These are phyloP conservation scores for Starmera stellimalicola DNA, from an alignment of 1,139 yeast genomes.

Conservation along the genomic window DNA sequence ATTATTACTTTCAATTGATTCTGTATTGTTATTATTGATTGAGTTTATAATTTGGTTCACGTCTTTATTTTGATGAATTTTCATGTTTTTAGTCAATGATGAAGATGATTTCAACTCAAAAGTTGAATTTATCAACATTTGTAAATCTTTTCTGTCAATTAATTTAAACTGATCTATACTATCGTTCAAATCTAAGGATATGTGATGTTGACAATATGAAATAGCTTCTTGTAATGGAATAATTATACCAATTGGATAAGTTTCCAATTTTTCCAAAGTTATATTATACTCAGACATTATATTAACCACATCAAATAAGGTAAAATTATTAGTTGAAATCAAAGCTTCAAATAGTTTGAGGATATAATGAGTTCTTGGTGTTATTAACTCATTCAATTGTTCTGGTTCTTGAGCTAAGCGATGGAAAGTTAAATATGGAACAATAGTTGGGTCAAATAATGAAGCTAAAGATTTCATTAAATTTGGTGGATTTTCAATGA, in stretches of 20 bases:
- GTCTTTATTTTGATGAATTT: constrained; percentile 26
- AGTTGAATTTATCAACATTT: constrained; percentile 31
- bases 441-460: constrained; percentile 34
- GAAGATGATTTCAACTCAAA: constrained; percentile 31
- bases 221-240: constrained; percentile 58
- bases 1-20: constrained; percentile 54
- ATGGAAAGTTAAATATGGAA: constrained; percentile 57
- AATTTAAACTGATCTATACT: constrained; percentile 35
- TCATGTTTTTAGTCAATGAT: constrained; percentile 28
- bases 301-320: constrained; percentile 44
- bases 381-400: constrained; percentile 45
- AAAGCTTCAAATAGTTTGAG: constrained; percentile 54
- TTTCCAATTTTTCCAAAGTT: constrained; percentile 44
- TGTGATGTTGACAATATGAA: constrained; percentile 44
- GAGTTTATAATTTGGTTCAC: constrained; percentile 39
- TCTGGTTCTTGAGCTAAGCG: constrained; percentile 60
- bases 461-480: constrained; percentile 45
- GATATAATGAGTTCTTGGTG: constrained; percentile 56
- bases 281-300: constrained; percentile 50
- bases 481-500: constrained; percentile 43
- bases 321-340: constrained; percentile 39
- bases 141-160: constrained; percentile 61
- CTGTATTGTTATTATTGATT: constrained; percentile 39
- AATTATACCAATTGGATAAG: constrained; percentile 65
- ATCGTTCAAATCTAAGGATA: constrained; percentile 31